Base-by-base conservation (phyloP, 176 grass and related monocot genomes). In the Zoysia pacifica region DNA sequence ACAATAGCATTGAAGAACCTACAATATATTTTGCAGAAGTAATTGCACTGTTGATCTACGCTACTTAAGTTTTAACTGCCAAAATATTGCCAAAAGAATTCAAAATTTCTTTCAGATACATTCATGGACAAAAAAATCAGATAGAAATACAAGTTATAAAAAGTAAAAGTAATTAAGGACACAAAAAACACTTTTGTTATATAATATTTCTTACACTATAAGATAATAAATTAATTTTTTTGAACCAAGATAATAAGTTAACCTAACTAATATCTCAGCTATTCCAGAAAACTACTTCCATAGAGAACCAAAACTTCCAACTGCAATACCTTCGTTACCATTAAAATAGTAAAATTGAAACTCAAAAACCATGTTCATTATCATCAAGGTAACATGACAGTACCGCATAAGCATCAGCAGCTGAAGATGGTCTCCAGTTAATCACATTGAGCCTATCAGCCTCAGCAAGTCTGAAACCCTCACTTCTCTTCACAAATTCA, bases 361-460 rank as follows among this genome's bases (percentile, higher is more conserved):
- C 20, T 7, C 28, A 43, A 62, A 77, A 36, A 41, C 3, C 3
- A 46, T 43, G 48, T 38, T 43, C 6, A 66, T 48, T 40, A 39
- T 50, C 5, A 14, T 62, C 9, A 92, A 77, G 5, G 79, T 51
- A 84, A 50, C n/a, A 84, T 58, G 49, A 67, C 16, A 69, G 55
- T 87, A 93, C 91, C 84, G 84, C 65, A 85, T 82, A 89, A 16
- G 68, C 65, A 39, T 81, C 73, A 70, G 87, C 56, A 66, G 42
- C 43, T 14, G 65, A 81, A 55, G 84, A 85, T 54, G 94, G 94
- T 73, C 81, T 89, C 75, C 91, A 79, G 16, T 97, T 97, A 53
- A 97, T 84, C 46, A 92, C 73, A 70, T 92, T 92, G 75, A 90
- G 75, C 82, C 89, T 94, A 28, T 97, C 91, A 67, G 87, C 83